Conservation (phyloP, 345 rosid species). For the Adansonia digitata region DNA sequence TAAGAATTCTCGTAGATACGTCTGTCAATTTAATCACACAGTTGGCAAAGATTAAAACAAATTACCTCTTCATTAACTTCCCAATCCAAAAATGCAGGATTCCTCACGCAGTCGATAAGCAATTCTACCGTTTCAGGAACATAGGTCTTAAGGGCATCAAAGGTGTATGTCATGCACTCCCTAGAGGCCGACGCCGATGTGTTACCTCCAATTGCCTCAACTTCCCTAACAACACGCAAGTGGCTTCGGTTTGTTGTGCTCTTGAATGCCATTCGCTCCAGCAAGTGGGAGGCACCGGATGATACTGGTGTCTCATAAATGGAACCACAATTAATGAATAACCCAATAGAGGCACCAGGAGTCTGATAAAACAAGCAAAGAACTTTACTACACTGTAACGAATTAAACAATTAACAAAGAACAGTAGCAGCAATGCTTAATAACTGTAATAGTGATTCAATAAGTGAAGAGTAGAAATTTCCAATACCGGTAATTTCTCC, state of each 20-base stretch:
- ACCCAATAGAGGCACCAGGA: constrained; percentile 63
- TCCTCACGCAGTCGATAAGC: constrained; percentile 63
- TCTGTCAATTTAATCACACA: not conserved
- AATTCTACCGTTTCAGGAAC: constrained; percentile 73
- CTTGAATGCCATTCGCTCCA: constrained; percentile 79
- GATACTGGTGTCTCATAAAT: constrained; percentile 56
- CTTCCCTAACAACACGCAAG: constrained; percentile 61
- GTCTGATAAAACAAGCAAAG: constrained; percentile 32
- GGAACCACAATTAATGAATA: constrained; percentile 64
- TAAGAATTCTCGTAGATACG: not conserved
- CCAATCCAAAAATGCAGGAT: constrained; percentile 82
- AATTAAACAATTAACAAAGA: constrained; percentile 4
- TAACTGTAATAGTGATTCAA: not conserved
- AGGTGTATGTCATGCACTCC: constrained; percentile 68
- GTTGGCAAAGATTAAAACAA: not conserved
- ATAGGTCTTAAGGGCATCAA: constrained; percentile 66
- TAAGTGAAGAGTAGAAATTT: not conserved
- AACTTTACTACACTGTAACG: not conserved
- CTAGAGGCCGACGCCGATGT: constrained; percentile 58
- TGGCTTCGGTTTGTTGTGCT: constrained; percentile 63
- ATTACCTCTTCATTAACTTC: constrained; percentile 74
- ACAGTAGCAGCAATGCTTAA: not conserved
- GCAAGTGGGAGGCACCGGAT: constrained; percentile 65
- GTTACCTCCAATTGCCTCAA: constrained; percentile 76
- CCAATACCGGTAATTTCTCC: constrained; percentile 49